A percentile compares a stretch with the other conserved stretches of the same genome.
phyloP scores from a whole-genome alignment of 768 basidiomycete species.

The Brasilioporus rufonigricans region DNA sequence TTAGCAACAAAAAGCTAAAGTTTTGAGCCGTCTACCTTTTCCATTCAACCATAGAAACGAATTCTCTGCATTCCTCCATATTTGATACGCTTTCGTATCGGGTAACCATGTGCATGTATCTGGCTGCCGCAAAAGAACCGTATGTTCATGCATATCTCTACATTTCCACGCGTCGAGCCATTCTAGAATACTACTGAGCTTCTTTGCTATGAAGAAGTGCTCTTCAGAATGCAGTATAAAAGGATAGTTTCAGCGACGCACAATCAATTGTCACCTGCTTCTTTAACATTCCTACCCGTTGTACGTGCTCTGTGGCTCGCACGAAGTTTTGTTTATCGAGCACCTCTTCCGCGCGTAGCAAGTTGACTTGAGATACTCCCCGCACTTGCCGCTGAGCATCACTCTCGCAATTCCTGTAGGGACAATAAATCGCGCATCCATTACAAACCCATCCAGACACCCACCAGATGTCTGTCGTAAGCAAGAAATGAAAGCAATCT shows the following conservation, averaged over 20 bases:
- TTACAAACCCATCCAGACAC: neutral
- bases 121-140: neutral
- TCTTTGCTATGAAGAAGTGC: neutral
- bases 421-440: neutral
- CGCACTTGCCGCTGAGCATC: neutral
- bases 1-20: too few species aligned
- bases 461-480: constrained; percentile 13
- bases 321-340: too few species aligned
- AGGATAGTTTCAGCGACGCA: too few species aligned
- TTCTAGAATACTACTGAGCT: neutral
- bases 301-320: too few species aligned
- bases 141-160: neutral
- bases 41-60: constrained; percentile 15
- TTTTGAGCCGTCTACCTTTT: constrained; percentile 3
- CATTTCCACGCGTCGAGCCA: constrained; percentile 3
- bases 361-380: too few species aligned
- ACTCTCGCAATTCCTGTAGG: constrained; percentile 1
- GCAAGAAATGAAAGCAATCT: constrained; percentile 11
- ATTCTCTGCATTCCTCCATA: neutral
- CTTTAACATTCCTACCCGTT: too few species aligned
- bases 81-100: neutral
- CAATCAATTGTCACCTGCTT: too few species aligned
- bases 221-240: too few species aligned
- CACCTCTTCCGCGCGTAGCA: too few species aligned
- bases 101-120: constrained; percentile 16